Conservation (phyloP, 1,284 basidiomycete genomes). For the Ceratobasidium sp. region DNA sequence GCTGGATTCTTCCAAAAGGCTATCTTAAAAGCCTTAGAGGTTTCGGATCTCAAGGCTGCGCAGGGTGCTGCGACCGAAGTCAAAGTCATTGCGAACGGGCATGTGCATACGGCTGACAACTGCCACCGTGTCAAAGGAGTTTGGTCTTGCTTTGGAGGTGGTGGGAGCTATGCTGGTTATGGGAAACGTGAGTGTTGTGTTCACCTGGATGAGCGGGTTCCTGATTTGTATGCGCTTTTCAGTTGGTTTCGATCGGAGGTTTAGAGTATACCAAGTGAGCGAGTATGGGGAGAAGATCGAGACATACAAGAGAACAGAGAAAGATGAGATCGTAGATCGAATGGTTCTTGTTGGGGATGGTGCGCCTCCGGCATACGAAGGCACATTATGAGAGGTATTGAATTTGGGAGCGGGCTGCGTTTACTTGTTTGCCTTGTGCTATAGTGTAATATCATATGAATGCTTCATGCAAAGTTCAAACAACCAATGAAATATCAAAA, state of each 20-base stretch:
- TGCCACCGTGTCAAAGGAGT: slow-evolving; percentile 86
- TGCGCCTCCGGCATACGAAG: slow-evolving; percentile 38
- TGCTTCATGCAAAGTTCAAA: background rate
- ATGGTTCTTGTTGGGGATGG: slow-evolving; percentile 69
- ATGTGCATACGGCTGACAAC: slow-evolving; percentile 89
- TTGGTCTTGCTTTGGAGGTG: slow-evolving; percentile 97
- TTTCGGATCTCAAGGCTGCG: slow-evolving; percentile 66
- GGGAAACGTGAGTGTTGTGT: slow-evolving; percentile 72
- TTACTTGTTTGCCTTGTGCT: slow-evolving; percentile 17
- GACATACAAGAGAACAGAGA: slow-evolving; percentile 90
- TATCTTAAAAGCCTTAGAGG: slow-evolving; percentile 66
- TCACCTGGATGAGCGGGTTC: background rate
- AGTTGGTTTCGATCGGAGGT: slow-evolving; percentile 85
- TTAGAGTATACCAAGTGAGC: slow-evolving; percentile 86
- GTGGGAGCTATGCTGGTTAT: slow-evolving; percentile 86
- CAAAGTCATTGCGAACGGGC: slow-evolving; percentile 88
- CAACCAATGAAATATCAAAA: slow-evolving; percentile 8
- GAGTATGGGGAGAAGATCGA: slow-evolving; percentile 90
- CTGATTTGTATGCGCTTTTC: slow-evolving; percentile 2
- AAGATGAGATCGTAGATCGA: slow-evolving; percentile 76
- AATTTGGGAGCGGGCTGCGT: slow-evolving; percentile 4
- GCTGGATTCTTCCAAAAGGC: slow-evolving; percentile 87
- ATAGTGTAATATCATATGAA: slow-evolving; percentile 24
- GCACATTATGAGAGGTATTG: slow-evolving; percentile 14
- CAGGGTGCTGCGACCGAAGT: slow-evolving; percentile 75